Conservation (phyloP, 1,284 basidiomycete genomes). For the Ustilago trichophora region DNA sequence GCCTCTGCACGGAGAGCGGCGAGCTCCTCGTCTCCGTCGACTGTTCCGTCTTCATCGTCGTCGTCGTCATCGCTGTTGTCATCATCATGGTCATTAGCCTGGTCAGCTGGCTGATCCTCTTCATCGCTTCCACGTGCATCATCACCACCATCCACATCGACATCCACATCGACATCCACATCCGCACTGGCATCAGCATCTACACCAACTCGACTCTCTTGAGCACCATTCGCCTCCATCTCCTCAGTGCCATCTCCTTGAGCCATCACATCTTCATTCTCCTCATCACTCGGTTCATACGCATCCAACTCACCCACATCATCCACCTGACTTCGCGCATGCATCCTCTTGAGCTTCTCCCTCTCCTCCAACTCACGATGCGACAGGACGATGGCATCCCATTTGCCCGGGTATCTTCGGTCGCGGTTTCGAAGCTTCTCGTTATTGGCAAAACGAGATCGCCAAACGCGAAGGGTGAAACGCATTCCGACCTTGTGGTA, state of each 20-base stretch:
- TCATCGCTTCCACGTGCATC: slow-evolving; percentile 2
- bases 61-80: slow-evolving; percentile 33
- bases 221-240: slow-evolving; percentile 1
- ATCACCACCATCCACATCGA: slow-evolving; percentile 8
- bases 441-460: slow-evolving; percentile 48
- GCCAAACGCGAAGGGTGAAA: slow-evolving; percentile 58
- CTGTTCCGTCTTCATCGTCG: slow-evolving; percentile 48
- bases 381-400: slow-evolving; percentile 54
- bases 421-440: slow-evolving; percentile 48
- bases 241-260: slow-evolving; percentile 11
- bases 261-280: slow-evolving; percentile 11
- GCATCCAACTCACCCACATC: slow-evolving; percentile 48
- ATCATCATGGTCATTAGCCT: slow-evolving; percentile 26
- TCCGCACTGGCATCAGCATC: slow-evolving; percentile 10
- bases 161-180: slow-evolving; percentile 9
- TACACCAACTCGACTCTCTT: background rate
- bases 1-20: slow-evolving; percentile 53
- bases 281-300: slow-evolving; percentile 50
- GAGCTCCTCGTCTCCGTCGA: slow-evolving; percentile 60
- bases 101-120: slow-evolving; percentile 7
- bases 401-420: slow-evolving; percentile 53
- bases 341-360: slow-evolving; percentile 41
- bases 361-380: slow-evolving; percentile 47
- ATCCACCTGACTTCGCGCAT: slow-evolving; percentile 47
- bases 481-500: slow-evolving; percentile 62